These are phyloP conservation scores for Xylaria sp. DNA, from an alignment of 2,329 filamentous ascomycete genomes.

Conservation along the genomic window DNA sequence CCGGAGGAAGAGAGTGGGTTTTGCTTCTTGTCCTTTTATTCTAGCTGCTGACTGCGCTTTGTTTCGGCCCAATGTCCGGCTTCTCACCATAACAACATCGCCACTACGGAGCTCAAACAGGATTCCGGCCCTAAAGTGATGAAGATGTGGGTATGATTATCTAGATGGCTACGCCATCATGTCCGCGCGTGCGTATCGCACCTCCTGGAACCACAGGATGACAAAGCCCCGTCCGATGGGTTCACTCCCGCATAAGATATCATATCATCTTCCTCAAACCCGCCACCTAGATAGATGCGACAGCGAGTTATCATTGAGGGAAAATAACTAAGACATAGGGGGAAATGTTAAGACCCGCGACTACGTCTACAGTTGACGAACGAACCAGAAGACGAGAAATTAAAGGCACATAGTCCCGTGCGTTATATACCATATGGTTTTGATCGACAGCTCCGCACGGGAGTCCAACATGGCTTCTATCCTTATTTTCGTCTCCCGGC, in stretches of 20 bases:
- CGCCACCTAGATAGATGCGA: too few species aligned
- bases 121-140: neutral
- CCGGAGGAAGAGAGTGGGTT: conserved; percentile 8
- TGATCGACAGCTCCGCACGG: conserved; percentile 1
- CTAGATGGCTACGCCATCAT: conserved; percentile 2
- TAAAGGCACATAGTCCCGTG: conserved; percentile 1
- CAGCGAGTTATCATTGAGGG: conserved; percentile 56
- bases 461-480: neutral
- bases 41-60: neutral
- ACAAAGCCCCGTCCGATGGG: neutral
- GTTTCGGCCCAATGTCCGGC: conserved; percentile 2
- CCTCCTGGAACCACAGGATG: neutral
- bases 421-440: neutral
- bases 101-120: conserved; percentile 6
- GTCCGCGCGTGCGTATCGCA: neutral
- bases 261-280: neutral
- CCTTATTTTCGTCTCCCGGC: conserved; percentile 2
- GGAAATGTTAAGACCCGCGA: conserved; percentile 52
- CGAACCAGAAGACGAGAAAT: conserved; percentile 9
- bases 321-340: conserved; percentile 56
- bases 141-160: neutral
- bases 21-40: conserved; percentile 3
- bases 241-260: conserved; percentile 63
- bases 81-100: conserved; percentile 7
- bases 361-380: neutral